Percentiles rank a stretch among this genome's conserved stretches.
These are phyloP conservation scores for Aulographum hederae DNA, from an alignment of 2,329 filamentous ascomycete genomes.

Conservation along the genomic window DNA sequence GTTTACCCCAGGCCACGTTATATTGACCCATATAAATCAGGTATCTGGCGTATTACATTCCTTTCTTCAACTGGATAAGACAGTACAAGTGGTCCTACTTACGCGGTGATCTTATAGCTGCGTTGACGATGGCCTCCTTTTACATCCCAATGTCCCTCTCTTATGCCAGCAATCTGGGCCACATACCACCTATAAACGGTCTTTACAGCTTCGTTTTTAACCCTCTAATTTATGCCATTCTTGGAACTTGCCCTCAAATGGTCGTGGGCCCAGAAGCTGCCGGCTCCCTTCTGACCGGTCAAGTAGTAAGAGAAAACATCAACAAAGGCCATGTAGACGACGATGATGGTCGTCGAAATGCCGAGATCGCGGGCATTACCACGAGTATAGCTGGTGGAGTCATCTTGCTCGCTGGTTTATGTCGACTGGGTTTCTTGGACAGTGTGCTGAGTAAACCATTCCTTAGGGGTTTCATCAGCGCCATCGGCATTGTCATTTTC, in stretches of 20 bases:
- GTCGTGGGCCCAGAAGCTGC: constrained; percentile 89
- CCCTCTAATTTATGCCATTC: constrained; percentile 73
- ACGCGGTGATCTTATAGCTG: constrained; percentile 70
- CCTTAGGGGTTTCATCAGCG: constrained; percentile 85
- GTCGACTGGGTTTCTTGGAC: constrained; percentile 78
- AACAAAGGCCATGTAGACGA: constrained; percentile 46
- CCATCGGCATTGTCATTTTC: constrained; percentile 89
- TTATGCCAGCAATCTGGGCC: constrained; percentile 77
- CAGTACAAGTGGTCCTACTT: constrained; percentile 74
- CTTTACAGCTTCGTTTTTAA: constrained; percentile 90
- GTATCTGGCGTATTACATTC: constrained; percentile 87
- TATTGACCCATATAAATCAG: constrained; percentile 31
- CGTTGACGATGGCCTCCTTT: constrained; percentile 93
- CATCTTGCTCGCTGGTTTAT: constrained; percentile 72
- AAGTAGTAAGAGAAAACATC: constrained; percentile 63
- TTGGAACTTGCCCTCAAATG: constrained; percentile 86
- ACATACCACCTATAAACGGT: constrained; percentile 83
- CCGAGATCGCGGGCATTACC: constrained; percentile 71
- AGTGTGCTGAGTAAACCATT: constrained; percentile 89
- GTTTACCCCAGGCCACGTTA: background rate
- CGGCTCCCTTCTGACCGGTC: constrained; percentile 76
- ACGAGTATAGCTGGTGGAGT: constrained; percentile 76
- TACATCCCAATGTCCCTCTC: constrained; percentile 96
- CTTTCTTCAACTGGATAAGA: constrained; percentile 73
- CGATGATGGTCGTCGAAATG: constrained; percentile 53